phyloP scores from a whole-genome alignment of 2,329 filamentous ascomycete genomes.

The Pestalotiopsis sp. region DNA sequence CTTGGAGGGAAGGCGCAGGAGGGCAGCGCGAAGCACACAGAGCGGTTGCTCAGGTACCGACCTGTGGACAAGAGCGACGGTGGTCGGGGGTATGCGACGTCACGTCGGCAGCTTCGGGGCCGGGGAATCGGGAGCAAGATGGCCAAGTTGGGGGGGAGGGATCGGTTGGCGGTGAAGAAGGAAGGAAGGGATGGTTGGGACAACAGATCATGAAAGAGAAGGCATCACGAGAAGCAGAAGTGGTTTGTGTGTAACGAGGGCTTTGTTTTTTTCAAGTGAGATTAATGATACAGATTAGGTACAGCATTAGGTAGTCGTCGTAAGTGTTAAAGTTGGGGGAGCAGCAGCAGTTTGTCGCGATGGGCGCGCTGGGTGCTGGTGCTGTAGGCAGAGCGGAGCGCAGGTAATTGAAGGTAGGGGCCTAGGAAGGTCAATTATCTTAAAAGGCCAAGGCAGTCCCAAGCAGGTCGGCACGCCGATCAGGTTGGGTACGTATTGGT shows the following conservation, averaged over 20 bases:
- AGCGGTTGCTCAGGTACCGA: background rate
- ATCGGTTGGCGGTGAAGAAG: background rate
- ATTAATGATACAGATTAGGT: background rate
- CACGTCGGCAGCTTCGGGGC: conserved; percentile 19
- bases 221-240: background rate
- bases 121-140: background rate
- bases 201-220: background rate
- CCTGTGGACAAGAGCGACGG: conserved; percentile 22
- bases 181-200: background rate
- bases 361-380: background rate
- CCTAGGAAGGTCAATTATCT: background rate
- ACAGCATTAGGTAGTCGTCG: background rate
- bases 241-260: background rate
- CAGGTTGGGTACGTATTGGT: background rate
- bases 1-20: conserved; percentile 5
- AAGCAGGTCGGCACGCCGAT: background rate
- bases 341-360: background rate
- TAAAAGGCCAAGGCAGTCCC: background rate
- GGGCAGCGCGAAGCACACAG: conserved; percentile 12
- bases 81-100: conserved; percentile 26
- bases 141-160: background rate
- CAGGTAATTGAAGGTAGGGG: background rate
- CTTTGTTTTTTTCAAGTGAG: background rate
- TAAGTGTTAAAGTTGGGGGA: background rate
- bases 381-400: background rate